Evolutionary conservation across 176 grass and related monocot genomes (phyloP).

Genomic region (Themeda triandra): DNA sequence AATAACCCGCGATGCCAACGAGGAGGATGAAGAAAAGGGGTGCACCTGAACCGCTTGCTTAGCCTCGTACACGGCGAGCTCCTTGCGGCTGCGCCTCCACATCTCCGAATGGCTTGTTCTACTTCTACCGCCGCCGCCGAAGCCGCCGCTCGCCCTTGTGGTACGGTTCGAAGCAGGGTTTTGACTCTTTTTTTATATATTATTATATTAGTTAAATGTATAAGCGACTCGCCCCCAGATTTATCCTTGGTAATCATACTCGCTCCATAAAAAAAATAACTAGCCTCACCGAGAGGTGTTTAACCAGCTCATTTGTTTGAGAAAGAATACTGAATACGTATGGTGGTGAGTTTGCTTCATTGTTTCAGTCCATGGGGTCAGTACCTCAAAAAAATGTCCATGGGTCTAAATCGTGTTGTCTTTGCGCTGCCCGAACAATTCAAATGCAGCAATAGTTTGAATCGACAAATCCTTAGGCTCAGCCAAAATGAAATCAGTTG

Average conservation of each 20-base stretch:
- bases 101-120: background rate
- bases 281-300: background rate
- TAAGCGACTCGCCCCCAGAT: background rate
- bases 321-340: background rate
- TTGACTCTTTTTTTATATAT: too few relatives aligned
- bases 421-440: background rate
- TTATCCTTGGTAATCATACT: background rate
- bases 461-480: background rate
- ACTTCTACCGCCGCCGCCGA: too few relatives aligned
- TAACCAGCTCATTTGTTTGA: background rate
- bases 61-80: background rate
- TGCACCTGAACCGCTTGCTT: background rate
- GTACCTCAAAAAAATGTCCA: too few relatives aligned
- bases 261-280: background rate
- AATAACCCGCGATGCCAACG: background rate
- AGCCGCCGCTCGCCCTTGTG: background rate
- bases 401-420: background rate
- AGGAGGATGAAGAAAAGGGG: background rate
- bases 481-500: slow-evolving; percentile 17
- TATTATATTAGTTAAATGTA: too few relatives aligned
- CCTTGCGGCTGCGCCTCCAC: background rate
- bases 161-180: background rate
- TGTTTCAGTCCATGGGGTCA: background rate
- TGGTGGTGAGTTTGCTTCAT: background rate
- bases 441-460: background rate